phyloP scores from a whole-genome alignment of 2,329 filamentous ascomycete species.

The Colletotrichum eremochloae region DNA sequence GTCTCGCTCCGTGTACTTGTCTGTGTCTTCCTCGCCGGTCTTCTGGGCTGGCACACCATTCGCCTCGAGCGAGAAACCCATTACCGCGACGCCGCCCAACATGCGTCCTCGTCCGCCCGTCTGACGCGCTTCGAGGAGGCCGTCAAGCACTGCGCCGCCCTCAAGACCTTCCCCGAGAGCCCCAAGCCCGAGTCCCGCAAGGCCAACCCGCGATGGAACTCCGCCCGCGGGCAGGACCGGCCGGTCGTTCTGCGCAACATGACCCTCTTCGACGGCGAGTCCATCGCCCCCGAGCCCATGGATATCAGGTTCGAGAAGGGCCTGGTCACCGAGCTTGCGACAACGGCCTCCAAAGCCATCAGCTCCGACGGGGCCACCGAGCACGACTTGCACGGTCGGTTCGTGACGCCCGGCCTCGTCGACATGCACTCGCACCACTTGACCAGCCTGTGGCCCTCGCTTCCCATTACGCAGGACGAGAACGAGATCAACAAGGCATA shows the following conservation, averaged over 20 bases:
- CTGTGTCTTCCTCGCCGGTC: slow-evolving; percentile 21
- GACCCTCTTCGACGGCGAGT: slow-evolving; percentile 59
- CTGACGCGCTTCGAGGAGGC: slow-evolving; percentile 33
- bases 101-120: slow-evolving; percentile 31
- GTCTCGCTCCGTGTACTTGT: slow-evolving; percentile 26
- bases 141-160: slow-evolving; percentile 36
- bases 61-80: slow-evolving; percentile 32
- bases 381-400: slow-evolving; percentile 52
- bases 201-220: slow-evolving; percentile 57
- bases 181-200: slow-evolving; percentile 29
- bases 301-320: slow-evolving; percentile 57
- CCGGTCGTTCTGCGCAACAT: slow-evolving; percentile 56
- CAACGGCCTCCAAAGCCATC: slow-evolving; percentile 39
- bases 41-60: slow-evolving; percentile 34
- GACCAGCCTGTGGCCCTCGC: slow-evolving; percentile 50
- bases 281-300: slow-evolving; percentile 48
- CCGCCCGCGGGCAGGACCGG: slow-evolving; percentile 52
- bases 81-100: slow-evolving; percentile 21
- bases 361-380: slow-evolving; percentile 42
- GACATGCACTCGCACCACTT: slow-evolving; percentile 62
- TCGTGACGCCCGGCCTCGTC: slow-evolving; percentile 59
- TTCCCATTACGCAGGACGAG: slow-evolving; percentile 50
- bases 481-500: slow-evolving; percentile 53
- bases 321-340: slow-evolving; percentile 50
- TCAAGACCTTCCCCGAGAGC: slow-evolving; percentile 33